These are phyloP conservation scores for Ambispora gerdemannii DNA, from an alignment of 192 early-diverging fungal genomes.

Conservation along the genomic window DNA sequence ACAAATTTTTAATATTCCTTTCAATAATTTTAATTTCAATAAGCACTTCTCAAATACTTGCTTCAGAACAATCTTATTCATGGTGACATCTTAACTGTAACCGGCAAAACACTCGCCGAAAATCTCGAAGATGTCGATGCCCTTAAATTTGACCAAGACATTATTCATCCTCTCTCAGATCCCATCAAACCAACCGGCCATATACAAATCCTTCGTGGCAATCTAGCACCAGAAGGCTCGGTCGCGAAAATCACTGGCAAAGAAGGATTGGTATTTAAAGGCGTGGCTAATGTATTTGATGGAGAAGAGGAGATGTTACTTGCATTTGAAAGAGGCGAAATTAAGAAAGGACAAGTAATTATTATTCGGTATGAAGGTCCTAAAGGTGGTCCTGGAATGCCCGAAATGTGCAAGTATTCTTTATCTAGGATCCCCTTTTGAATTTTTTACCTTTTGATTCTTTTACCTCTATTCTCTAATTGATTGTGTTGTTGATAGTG, in stretches of 20 bases:
- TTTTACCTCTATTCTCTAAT: slow-evolving; percentile 2
- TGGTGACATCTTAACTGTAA: slow-evolving; percentile 91
- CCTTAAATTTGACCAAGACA: slow-evolving; percentile 76
- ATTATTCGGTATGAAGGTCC: slow-evolving; percentile 98
- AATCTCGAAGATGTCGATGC: slow-evolving; percentile 78
- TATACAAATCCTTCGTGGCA: slow-evolving; percentile 91
- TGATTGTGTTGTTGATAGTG: slow-evolving; percentile 46
- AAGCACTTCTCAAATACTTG: slow-evolving; percentile 88
- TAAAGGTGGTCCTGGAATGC: slow-evolving; percentile 98
- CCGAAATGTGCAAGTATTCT: slow-evolving; percentile 91
- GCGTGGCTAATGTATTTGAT: slow-evolving; percentile 89
- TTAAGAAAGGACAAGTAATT: slow-evolving; percentile 86
- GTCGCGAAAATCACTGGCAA: slow-evolving; percentile 99
- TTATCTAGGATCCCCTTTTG: no score
- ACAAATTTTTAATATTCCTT: not conserved
- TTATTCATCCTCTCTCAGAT: slow-evolving; percentile 75
- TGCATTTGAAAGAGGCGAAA: slow-evolving; percentile 82
- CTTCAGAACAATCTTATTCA: slow-evolving; percentile 79
- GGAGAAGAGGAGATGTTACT: slow-evolving; percentile 89
- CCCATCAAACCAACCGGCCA: slow-evolving; percentile 96
- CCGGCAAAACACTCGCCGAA: slow-evolving; percentile 94
- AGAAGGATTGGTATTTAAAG: slow-evolving; percentile 88
- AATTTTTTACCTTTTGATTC: not conserved
- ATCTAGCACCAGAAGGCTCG: slow-evolving; percentile 90
- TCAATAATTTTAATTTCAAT: slow-evolving; percentile 25